Evolutionary conservation across 2,329 filamentous ascomycete species (phyloP), one percentile per base, ranked within the genome.

Genomic region (Aspergillus fijiensis): DNA sequence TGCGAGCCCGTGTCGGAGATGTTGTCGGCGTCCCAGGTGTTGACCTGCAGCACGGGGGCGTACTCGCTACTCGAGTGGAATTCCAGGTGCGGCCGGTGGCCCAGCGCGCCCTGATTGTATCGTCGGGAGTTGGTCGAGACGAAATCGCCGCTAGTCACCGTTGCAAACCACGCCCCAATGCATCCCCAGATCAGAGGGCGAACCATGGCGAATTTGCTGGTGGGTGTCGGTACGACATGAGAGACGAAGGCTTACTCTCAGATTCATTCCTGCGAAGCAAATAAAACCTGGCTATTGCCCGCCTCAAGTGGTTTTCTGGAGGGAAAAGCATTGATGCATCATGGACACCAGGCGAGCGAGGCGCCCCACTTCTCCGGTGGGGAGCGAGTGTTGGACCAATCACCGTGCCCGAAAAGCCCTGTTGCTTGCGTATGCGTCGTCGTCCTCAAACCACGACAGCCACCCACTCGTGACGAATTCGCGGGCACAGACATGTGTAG

Each of bases 51-150:
- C 3, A 60, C 21, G 11, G 58, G 58, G 2, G 58, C 42, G 25
- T 57, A 60, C 49, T 60, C 58, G 53, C 16, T 49, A 49, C 58
- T 60, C 3, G 58, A 57, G 7, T 57, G 53, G 16, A 57, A 60
- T 9, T 60, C 58, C 23, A 57, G 54, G 29, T 60, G 58, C 9
- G 58, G 58, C 21, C 58, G 58, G 21, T 60, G 58, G 14, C 58
- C 58, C 14, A 60, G 39, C 4, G 25, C 53, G 31, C 58, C 58
- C 11, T 45, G 19, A 31, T 59, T 59, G 45, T 59, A 59, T 48
- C 33, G 14, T 10, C n/a, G 23, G 53, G 49, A 55, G 53, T 55
- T 35, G n/a, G 42, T 49, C 9, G 53, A 55, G 10, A 55, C 42
- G 27, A 35, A 55, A 25, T 55, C 53, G n/a, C 53, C 53, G 42